Evolutionary conservation across 495 filamentous ascomycete genomes (phyloP).

Genomic region (Aspergillus baeticus): DNA sequence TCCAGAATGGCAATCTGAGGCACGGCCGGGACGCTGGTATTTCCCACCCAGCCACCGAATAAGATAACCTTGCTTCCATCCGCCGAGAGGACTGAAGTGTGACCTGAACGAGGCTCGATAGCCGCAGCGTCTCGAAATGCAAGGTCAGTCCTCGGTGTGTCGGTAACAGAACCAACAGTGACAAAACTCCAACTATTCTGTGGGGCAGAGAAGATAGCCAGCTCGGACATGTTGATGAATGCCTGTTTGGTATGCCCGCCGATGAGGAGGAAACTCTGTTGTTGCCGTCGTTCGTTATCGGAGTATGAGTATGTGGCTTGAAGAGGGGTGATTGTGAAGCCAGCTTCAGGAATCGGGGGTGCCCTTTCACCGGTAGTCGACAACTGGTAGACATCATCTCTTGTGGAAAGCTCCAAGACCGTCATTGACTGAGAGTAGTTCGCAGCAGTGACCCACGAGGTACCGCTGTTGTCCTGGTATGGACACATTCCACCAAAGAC

Average conservation of each 20-base stretch:
- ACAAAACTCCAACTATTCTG: conserved; percentile 85
- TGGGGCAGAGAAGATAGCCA: conserved; percentile 83
- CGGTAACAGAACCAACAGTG: conserved; percentile 50
- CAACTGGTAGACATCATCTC: conserved; percentile 34
- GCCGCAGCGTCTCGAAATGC: conserved; percentile 33
- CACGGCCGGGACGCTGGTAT: conserved; percentile 66
- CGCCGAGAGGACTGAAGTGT: conserved; percentile 73
- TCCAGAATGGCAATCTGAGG: conserved; percentile 78
- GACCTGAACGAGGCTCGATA: conserved; percentile 80
- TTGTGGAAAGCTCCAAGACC: conserved; percentile 36
- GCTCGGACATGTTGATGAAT: conserved; percentile 90
- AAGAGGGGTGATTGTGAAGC: conserved; percentile 77
- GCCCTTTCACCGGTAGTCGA: conserved; percentile 45
- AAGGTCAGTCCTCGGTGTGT: conserved; percentile 44
- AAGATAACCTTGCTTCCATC: conserved; percentile 75
- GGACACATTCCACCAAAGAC: conserved; percentile 91
- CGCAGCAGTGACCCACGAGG: conserved; percentile 59
- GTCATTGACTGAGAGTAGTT: conserved; percentile 79
- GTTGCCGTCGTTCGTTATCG: conserved; percentile 54
- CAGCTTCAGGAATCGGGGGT: conserved; percentile 77
- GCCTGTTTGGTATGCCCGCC: conserved; percentile 82
- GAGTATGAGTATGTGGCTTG: conserved; percentile 59
- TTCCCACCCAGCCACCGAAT: conserved; percentile 89
- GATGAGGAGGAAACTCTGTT: conserved; percentile 75
- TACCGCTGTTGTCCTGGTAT: conserved; percentile 35